Conservation (phyloP, 2,329 filamentous ascomycete species). For the Sarocladium oryzae region DNA sequence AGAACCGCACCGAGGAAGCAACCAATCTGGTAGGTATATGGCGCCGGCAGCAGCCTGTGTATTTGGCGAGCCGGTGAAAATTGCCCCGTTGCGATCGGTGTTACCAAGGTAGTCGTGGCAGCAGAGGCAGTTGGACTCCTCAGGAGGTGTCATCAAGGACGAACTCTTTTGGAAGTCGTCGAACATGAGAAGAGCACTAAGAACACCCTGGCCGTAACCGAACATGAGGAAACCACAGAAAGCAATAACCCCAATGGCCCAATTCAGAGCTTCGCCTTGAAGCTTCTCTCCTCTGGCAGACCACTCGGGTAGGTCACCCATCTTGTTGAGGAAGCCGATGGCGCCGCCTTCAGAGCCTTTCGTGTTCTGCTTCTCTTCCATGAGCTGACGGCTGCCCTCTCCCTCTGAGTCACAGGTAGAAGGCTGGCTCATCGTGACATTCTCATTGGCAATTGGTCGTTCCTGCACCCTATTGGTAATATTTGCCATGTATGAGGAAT, state of each 20-base stretch:
- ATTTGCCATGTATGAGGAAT: not conserved
- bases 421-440: not conserved
- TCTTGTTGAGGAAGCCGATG: conserved; percentile 13
- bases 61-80: conserved; percentile 20
- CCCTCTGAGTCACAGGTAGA: not conserved
- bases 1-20: conserved; percentile 23
- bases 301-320: conserved; percentile 21
- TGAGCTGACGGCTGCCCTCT: not conserved
- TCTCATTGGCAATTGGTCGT: not conserved
- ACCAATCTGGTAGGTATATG: conserved; percentile 22
- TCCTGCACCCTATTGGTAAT: not conserved
- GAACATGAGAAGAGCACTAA: conserved; percentile 21
- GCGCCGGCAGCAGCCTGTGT: conserved; percentile 23
- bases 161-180: conserved; percentile 21
- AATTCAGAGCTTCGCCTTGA: conserved; percentile 18
- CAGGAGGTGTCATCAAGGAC: conserved; percentile 20
- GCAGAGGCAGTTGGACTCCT: conserved; percentile 18
- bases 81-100: conserved; percentile 14
- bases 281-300: conserved; percentile 17
- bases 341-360: conserved; percentile 9
- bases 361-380: not conserved
- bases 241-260: conserved; percentile 22
- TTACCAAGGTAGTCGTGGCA: conserved; percentile 17
- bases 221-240: conserved; percentile 24
- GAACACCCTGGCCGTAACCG: conserved; percentile 23